Evolutionary conservation across 768 basidiomycete genomes (phyloP), one percentile per base, ranked within the genome.

Genomic region (Tephrocybe rancida): DNA sequence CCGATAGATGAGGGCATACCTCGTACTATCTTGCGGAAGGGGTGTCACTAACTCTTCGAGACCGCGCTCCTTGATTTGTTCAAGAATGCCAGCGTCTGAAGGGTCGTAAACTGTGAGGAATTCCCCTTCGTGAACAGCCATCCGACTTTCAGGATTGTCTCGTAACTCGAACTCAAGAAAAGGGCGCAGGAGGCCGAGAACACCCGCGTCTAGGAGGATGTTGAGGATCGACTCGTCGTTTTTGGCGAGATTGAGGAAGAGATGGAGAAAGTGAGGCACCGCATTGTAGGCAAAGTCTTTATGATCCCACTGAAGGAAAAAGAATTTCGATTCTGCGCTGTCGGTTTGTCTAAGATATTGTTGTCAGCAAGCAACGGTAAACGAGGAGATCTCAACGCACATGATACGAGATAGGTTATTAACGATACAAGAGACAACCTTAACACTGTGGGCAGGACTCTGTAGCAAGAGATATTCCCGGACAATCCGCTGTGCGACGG

Each of bases 111-210:
- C 52, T n/a, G 35, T 50, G 7, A 46, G 26, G 25, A 46, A 21
- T 26, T 59, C 55, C 1, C 16, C 42, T 24, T 35, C 27, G 22
- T 59, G 54, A 11, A 11, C 22, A 13, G 48, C 42, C n/a, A 56
- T 52, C n/a, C n/a, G n/a, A n/a, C 30, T 37, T 16, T 29, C 25
- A 16, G 21, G 19, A 30, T 42, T 24, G 16, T 27, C 46, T 13
- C 55, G 45, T 11, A 56, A 39, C 26, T 56, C 55, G 4, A 45
- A 30, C 14, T 56, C 51, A 14, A 56, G 54, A 2, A 56, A 38
- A 10, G 55, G 55, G 3, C 48, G 55, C 37, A 56, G 30, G 18
- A 60, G 27, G 47, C 55, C 48, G 16, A 60, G 55, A 3, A 56
- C 21, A 27, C 56, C 50, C 8, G 58, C 46, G 14, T 43, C 54